Evolutionary conservation across 2,329 filamentous ascomycete species (phyloP).

Genomic region (Fusarium devonianum): DNA sequence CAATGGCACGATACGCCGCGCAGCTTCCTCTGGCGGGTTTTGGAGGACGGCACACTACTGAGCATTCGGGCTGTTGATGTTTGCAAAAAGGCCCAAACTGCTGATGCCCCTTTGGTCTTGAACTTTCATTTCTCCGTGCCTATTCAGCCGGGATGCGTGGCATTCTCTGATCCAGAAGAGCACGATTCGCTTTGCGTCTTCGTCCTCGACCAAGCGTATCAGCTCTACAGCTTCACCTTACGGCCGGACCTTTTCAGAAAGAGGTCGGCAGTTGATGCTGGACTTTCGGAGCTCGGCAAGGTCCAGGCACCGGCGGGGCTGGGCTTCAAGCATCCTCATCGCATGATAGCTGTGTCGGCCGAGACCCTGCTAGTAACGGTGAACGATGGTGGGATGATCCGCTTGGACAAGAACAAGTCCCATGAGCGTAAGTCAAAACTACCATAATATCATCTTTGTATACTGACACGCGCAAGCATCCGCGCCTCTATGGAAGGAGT

Average conservation of each 20-base stretch:
- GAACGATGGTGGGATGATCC: conserved; percentile 78
- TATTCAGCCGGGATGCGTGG: conserved; percentile 80
- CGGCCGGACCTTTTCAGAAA: conserved; percentile 83
- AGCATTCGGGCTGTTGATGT: conserved; percentile 86
- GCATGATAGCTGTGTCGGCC: conserved; percentile 76
- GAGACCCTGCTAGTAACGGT: conserved; percentile 82
- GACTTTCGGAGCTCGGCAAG: conserved; percentile 79
- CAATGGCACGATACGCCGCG: conserved; percentile 77
- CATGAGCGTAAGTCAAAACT: conserved; percentile 53
- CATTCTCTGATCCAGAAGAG: conserved; percentile 79
- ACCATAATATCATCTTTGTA: neutral
- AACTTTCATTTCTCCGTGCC: conserved; percentile 78
- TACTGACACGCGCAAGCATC: conserved; percentile 36
- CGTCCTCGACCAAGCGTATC: conserved; percentile 78
- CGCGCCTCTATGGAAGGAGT: conserved; percentile 67
- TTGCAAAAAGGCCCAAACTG: conserved; percentile 69
- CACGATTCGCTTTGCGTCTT: conserved; percentile 81
- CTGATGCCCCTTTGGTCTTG: conserved; percentile 77
- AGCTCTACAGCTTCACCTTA: conserved; percentile 84
- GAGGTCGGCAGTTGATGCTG: conserved; percentile 72
- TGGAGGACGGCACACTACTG: conserved; percentile 80
- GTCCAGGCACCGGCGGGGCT: conserved; percentile 76
- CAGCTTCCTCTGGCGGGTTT: conserved; percentile 88
- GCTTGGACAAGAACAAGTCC: conserved; percentile 66
- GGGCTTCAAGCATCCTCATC: conserved; percentile 79